Percentiles rank a stretch among this genome's conserved stretches.
phyloP scores from a whole-genome alignment of 495 filamentous ascomycete genomes.

The Arthonia radiata region DNA sequence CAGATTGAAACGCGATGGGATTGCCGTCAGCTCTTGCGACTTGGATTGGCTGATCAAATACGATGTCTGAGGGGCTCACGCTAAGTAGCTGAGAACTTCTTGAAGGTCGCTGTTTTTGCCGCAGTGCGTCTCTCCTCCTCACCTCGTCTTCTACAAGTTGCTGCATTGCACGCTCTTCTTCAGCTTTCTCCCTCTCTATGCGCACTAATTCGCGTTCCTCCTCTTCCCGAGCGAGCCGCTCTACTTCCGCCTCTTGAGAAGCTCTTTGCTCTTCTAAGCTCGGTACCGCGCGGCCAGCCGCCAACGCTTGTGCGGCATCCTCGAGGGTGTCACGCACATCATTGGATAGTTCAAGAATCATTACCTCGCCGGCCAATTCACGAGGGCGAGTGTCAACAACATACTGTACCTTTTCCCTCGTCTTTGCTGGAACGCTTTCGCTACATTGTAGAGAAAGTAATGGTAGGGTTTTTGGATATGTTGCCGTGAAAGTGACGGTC shows the following conservation, averaged over 20 bases:
- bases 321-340: constrained; percentile 72
- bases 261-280: constrained; percentile 80
- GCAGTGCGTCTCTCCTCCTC: constrained; percentile 31
- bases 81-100: too few relatives aligned
- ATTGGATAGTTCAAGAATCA: constrained; percentile 72
- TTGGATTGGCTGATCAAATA: too few relatives aligned
- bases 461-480: constrained; percentile 75
- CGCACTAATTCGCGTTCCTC: constrained; percentile 6
- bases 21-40: constrained; percentile 16
- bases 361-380: constrained; percentile 49
- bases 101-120: too few relatives aligned
- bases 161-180: constrained; percentile 52
- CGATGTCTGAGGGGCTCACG: too few relatives aligned
- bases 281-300: constrained; percentile 45
- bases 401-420: constrained; percentile 39
- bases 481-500: constrained; percentile 54
- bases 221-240: constrained; percentile 19
- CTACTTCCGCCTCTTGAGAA: constrained; percentile 32
- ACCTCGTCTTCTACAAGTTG: constrained; percentile 58
- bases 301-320: constrained; percentile 52
- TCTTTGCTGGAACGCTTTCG: constrained; percentile 32
- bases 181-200: constrained; percentile 23
- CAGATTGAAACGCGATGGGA: too few relatives aligned
- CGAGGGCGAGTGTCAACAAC: constrained; percentile 46
- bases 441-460: constrained; percentile 43